phyloP scores from a whole-genome alignment of 31 red algal species.

The Porphyra umbilicalis region DNA sequence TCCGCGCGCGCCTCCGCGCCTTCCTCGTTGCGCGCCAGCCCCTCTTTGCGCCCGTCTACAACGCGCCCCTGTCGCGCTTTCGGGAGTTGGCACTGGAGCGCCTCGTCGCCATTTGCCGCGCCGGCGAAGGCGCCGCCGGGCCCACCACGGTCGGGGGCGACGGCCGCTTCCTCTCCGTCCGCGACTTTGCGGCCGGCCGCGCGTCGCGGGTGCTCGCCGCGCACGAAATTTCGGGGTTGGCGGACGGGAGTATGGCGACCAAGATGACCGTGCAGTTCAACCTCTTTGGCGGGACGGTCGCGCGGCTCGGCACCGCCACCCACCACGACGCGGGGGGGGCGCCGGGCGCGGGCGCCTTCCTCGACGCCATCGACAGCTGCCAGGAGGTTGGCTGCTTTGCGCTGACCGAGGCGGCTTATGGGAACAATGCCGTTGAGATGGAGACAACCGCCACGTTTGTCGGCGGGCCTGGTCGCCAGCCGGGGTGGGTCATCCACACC shows the following conservation, averaged over 20 bases:
- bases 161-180: conserved; percentile 5
- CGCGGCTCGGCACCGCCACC: conserved; percentile 34
- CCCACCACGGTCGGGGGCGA: background rate
- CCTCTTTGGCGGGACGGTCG: conserved; percentile 57
- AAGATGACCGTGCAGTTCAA: conserved; percentile 73
- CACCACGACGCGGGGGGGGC: conserved; percentile 23
- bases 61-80: background rate
- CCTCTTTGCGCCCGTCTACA: background rate
- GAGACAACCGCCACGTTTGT: conserved; percentile 76
- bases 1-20: background rate
- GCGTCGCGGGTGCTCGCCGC: conserved; percentile 33
- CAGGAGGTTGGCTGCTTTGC: conserved; percentile 77
- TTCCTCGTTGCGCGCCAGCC: background rate
- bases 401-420: conserved; percentile 73
- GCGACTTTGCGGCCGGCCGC: background rate
- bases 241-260: conserved; percentile 45
- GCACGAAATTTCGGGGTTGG: conserved; percentile 33
- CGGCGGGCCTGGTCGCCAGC: background rate
- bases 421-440: conserved; percentile 58
- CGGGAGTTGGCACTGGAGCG: conserved; percentile 1
- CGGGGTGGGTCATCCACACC: conserved; percentile 56
- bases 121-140: background rate
- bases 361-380: conserved; percentile 36
- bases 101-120: background rate
- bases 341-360: conserved; percentile 9